Conservation (phyloP, 495 filamentous ascomycete genomes). For the Tuber melanosporum region DNA sequence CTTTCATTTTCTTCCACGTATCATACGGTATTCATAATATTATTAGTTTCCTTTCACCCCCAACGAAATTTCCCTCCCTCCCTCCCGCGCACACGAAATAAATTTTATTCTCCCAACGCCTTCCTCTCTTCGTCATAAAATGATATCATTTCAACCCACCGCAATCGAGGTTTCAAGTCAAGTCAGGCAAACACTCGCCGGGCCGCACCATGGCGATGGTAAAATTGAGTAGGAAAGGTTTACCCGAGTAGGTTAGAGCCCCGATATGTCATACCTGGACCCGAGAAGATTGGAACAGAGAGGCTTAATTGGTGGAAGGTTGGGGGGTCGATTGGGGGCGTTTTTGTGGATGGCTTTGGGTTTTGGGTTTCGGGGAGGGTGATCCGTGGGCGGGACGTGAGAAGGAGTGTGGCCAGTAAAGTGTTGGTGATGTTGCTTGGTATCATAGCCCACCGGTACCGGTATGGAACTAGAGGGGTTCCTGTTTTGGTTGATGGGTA, state of each 20-base stretch:
- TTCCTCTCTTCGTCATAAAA: background rate
- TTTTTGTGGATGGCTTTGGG: background rate
- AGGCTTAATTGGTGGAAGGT: background rate
- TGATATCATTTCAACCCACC: background rate
- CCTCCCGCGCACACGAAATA: background rate
- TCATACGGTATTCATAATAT: background rate
- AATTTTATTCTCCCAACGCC: background rate
- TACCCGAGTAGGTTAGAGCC: background rate
- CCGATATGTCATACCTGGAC: background rate
- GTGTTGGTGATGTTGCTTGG: background rate
- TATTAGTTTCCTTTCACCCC: background rate
- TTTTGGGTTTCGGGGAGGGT: background rate
- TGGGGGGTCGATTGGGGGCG: background rate
- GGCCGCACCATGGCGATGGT: background rate
- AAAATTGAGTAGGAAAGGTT: background rate
- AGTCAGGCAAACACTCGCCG: background rate
- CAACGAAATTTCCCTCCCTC: background rate
- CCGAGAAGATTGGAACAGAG: background rate
- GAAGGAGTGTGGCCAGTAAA: background rate
- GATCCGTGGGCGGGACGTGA: background rate
- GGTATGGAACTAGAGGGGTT: background rate
- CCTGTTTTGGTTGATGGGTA: too few relatives aligned
- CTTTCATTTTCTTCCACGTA: background rate
- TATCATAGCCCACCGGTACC: background rate
- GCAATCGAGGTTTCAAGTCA: background rate